Base-by-base conservation (phyloP, 805 yeast species). In the Saccharomycopsis fermentans region DNA sequence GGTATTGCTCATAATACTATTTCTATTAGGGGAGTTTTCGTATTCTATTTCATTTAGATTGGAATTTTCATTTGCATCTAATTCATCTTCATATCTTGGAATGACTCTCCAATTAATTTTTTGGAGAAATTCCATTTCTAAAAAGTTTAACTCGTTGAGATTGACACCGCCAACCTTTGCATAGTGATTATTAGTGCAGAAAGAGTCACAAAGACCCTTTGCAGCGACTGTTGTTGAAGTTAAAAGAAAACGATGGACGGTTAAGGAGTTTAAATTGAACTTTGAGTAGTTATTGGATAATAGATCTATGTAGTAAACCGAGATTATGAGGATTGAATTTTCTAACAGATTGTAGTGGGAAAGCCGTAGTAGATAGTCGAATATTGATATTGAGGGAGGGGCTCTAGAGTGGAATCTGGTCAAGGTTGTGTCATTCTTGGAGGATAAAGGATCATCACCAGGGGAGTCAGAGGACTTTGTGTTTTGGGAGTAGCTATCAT, bases 91-190 rank as follows among this genome's bases (percentile, higher is more conserved):
- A 61, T 73, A 73, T 60, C 78, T 65, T 2, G 94, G 92, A 2
- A 87, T 78, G 14, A 87, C 82, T 62, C 87, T 76, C 81, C 94
- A 92, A 60, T 83, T 81, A 9, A 92, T 92, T 62, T 90, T 76
- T 54, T 80, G 79, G 52, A 92, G 77, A 66, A 94, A 90, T 70
- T 94, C 98, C 56, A 87, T 83, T 68, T 92, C 99, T 53, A 92
- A 75, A 58, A 92, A 77, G 70, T 94, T 94, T 64, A 91, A 74
- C 68, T 90, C 97, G 60, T 83, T 78, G 54, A 86, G 73, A 50
- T 89, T 89, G 4, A 90, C 86, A 61, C 99, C 98, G 2, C 99
- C 99, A 19, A 94, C 97, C 68, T 87, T 87, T 12, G 98, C 96
- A 67, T 94, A 92, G 70, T 94, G 97, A 52, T 85, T 80, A 70